Percentiles rank a stretch among this genome's conserved stretches.
Conservation (phyloP, 1,284 basidiomycete genomes). For the Thecaphora thlaspeos region DNA sequence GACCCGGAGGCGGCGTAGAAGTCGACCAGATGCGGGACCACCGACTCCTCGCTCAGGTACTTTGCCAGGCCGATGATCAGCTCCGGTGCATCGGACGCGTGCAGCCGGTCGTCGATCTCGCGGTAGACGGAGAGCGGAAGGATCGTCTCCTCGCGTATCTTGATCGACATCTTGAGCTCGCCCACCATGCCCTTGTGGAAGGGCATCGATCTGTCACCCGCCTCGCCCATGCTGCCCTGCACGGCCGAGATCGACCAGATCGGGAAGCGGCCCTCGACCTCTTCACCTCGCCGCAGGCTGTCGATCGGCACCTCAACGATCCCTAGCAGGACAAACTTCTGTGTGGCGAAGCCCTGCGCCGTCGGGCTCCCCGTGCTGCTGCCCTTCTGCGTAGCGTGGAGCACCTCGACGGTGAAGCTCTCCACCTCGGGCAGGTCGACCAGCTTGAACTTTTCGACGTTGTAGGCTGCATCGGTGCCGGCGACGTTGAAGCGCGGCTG, state of each 20-base stretch:
- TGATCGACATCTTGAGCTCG: constrained; percentile 36
- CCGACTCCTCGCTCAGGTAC: constrained; percentile 33
- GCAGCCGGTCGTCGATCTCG: constrained; percentile 24
- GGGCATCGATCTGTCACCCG: constrained; percentile 15
- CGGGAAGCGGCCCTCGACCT: constrained; percentile 46
- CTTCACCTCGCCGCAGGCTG: constrained; percentile 45
- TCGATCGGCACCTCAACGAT: constrained; percentile 45
- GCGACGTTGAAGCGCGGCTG: constrained; percentile 13
- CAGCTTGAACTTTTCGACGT: constrained; percentile 38
- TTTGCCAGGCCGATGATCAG: constrained; percentile 27
- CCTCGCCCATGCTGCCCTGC: constrained; percentile 5
- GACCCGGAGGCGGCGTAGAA: constrained; percentile 41
- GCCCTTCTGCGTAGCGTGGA: constrained; percentile 24
- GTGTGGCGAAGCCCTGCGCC: constrained; percentile 2
- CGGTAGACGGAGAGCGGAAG: constrained; percentile 39
- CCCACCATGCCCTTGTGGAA: constrained; percentile 40
- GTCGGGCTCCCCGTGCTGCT: constrained; percentile 16
- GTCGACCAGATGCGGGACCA: constrained; percentile 39
- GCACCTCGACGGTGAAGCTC: constrained; percentile 38
- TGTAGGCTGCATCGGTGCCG: constrained; percentile 7
- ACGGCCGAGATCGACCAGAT: constrained; percentile 34
- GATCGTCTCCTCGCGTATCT: constrained; percentile 34
- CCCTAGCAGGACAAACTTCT: constrained; percentile 35
- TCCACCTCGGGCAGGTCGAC: constrained; percentile 27
- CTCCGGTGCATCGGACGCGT: constrained; percentile 15